These are phyloP conservation scores for Paulownia fortunei DNA, from an alignment of 257 asterid genomes.

Conservation along the genomic window DNA sequence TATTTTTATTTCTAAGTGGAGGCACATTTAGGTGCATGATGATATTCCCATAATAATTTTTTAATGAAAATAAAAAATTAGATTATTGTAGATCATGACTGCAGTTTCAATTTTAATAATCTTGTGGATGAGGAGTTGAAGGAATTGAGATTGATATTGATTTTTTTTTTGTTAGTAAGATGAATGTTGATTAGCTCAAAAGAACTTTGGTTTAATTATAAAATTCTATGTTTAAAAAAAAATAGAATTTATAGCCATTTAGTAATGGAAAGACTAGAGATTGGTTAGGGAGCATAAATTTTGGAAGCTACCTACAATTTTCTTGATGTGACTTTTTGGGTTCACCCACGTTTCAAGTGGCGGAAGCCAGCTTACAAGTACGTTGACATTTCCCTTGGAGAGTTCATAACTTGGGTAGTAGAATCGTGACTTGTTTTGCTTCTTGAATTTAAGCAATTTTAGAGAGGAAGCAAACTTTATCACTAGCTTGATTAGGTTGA, in stretches of 20 bases:
- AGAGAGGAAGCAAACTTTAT: too few species aligned
- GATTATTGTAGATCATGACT: background rate
- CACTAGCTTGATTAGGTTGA: too few species aligned
- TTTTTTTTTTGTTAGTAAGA: too few species aligned
- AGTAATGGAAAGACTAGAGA: background rate
- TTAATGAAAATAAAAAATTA: background rate
- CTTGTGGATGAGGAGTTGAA: too few species aligned
- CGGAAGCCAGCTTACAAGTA: background rate
- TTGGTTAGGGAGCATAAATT: background rate
- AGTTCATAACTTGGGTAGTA: too few species aligned
- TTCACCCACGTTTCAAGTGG: background rate
- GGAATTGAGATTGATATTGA: too few species aligned
- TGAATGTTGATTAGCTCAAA: background rate
- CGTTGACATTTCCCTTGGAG: too few species aligned
- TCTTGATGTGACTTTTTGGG: background rate
- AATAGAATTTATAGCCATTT: too few species aligned
- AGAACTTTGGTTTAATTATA: background rate
- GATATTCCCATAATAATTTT: background rate
- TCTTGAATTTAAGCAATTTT: too few species aligned
- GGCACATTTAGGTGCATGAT: background rate
- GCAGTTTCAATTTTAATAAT: too few species aligned
- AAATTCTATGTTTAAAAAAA: background rate
- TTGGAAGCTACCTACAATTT: background rate
- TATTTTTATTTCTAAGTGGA: background rate
- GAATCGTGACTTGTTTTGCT: too few species aligned